phyloP scores from a whole-genome alignment of 1,139 yeast genomes.

The Suhomyces coccinellae region DNA sequence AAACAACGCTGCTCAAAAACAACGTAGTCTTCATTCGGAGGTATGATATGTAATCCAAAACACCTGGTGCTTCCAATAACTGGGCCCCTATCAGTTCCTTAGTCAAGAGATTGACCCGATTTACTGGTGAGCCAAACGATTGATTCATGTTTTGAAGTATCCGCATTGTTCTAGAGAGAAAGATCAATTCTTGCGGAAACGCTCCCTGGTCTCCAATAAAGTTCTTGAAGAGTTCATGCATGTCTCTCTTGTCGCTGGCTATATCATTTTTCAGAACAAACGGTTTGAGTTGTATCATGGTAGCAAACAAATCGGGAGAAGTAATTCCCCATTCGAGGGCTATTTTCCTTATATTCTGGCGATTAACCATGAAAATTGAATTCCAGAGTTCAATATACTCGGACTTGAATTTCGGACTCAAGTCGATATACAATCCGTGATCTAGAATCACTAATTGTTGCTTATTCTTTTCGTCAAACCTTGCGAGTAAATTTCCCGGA shows the following conservation, averaged over 20 bases:
- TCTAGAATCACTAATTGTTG: conserved; percentile 71
- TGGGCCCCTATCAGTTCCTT: conserved; percentile 46
- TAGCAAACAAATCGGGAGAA: conserved; percentile 63
- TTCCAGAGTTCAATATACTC: conserved; percentile 69
- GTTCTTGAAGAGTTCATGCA: conserved; percentile 26
- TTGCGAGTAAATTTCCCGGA: conserved; percentile 71
- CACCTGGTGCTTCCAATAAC: conserved; percentile 17
- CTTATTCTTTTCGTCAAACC: conserved; percentile 38
- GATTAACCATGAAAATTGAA: conserved; percentile 55
- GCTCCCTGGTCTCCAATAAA: conserved; percentile 63
- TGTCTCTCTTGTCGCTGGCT: conserved; percentile 19
- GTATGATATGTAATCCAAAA: conserved; percentile 25
- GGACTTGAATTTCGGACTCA: conserved; percentile 49
- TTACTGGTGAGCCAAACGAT: conserved; percentile 69
- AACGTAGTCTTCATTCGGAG: conserved; percentile 39
- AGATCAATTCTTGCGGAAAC: conserved; percentile 66
- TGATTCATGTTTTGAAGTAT: conserved; percentile 72
- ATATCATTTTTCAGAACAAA: conserved; percentile 11
- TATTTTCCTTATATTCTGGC: conserved; percentile 47
- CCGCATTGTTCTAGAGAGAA: conserved; percentile 69
- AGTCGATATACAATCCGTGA: conserved; percentile 68
- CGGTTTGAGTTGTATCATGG: conserved; percentile 57
- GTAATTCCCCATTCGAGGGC: conserved; percentile 69
- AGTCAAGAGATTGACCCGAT: conserved; percentile 64
- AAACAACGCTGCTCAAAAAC: conserved; percentile 45